Base-by-base conservation (phyloP, 179 eudicot genomes). In the Drosera spatulata region DNA sequence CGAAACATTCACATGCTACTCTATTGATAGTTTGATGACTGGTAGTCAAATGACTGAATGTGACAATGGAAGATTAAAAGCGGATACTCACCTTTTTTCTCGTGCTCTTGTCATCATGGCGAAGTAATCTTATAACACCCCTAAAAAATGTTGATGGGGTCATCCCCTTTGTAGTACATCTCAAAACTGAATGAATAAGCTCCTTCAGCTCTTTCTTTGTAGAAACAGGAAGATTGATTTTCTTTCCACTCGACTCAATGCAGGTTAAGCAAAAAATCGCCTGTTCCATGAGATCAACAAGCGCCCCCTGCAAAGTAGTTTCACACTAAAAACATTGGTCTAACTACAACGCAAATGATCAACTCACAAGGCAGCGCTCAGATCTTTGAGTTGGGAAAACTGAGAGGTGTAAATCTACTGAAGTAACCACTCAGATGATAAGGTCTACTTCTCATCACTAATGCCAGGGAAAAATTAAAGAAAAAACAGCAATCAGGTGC, bases 191-290 rank as follows among this genome's bases (percentile, higher is more conserved):
- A 53, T 67, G 85, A 49, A 77, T 67, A 50, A 59, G 68, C 67
- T 88, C 95, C 75, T 86, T 89, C 45, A 93, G 81, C 65, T 78
- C 90, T 60, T 83, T 89, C 72, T 75, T 80, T 64, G 82, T 56
- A 42, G 47, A 63, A 45, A 64, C 46, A 10, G 82, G 67, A 71
- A 78, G 69, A 60, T 63, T 64, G 59, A 43, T 55, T 55, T 68
- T 74, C 71, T 86, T 82, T 73, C 70, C 78, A 47, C 65, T 77
- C 13, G 59, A 69, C 61, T 85, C 95, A 48, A 81, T 73, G 49
- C 82, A 66, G 68, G 75, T 85, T 69, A 82, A 82, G 69, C 82
- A 80, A 66, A 56, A 75, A 45, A 89, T 77, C 69, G 80, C 81
- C 65, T 72, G 82, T 70, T 84, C 93, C 88, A 85, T 77, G 39